phyloP scores from a whole-genome alignment of 202 grass and related monocot genomes.

The Elaeis oleifera region DNA sequence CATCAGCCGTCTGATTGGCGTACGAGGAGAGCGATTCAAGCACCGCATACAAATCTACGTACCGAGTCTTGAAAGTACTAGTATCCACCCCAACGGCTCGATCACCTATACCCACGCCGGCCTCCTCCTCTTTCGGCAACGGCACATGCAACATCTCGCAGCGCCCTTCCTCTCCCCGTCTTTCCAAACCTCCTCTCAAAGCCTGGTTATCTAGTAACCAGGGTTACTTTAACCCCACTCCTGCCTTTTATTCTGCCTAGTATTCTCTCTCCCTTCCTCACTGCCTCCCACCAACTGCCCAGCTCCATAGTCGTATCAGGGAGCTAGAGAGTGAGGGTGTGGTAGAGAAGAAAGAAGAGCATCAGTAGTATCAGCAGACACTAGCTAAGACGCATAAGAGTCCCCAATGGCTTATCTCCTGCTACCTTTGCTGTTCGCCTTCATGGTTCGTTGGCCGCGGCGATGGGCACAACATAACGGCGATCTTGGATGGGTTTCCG shows the following conservation, averaged over 20 bases:
- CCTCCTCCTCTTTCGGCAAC: background rate
- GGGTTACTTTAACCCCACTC: slow-evolving; percentile 23
- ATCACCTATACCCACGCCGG: background rate
- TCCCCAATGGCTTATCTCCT: background rate
- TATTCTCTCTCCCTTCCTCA: background rate
- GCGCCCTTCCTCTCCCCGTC: background rate
- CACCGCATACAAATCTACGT: background rate
- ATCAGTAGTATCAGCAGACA: too few species aligned
- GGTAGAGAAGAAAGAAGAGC: too few species aligned
- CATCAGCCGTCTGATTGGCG: too few species aligned
- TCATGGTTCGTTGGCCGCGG: background rate
- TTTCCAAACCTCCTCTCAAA: background rate
- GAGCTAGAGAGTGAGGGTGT: too few species aligned
- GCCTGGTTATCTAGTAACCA: slow-evolving; percentile 2
- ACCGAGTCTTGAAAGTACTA: background rate
- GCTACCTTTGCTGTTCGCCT: background rate
- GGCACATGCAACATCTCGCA: slow-evolving; percentile 1
- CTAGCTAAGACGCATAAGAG: too few species aligned
- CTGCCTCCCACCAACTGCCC: slow-evolving; percentile 1
- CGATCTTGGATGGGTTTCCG: slow-evolving; percentile 52
- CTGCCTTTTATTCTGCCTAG: background rate
- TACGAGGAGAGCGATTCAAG: too few species aligned
- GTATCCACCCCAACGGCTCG: background rate
- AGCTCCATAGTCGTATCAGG: background rate
- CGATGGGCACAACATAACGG: slow-evolving; percentile 75